A percentile compares a stretch with the other conserved stretches of the same genome.
Evolutionary conservation across 768 basidiomycete species (phyloP).

Genomic region (Pleurotus salmoneostramineus): DNA sequence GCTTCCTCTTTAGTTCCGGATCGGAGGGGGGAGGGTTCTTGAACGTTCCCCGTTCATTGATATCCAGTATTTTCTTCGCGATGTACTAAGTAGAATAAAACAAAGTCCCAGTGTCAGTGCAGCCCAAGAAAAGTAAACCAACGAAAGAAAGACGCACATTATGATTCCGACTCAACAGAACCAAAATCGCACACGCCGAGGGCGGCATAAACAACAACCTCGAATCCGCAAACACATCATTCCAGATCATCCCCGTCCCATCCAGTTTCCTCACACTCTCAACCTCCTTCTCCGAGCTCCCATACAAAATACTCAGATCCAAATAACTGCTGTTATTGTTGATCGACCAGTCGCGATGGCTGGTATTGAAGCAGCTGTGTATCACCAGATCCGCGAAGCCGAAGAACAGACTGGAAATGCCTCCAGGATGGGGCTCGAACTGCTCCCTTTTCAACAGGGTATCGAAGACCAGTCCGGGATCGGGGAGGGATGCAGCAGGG

Average conservation of each 20-base stretch:
- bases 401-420: slow-evolving; percentile 72
- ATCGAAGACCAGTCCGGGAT: slow-evolving; percentile 69
- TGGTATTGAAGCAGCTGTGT: slow-evolving; percentile 66
- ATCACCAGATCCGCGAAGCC: slow-evolving; percentile 77
- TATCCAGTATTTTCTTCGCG: slow-evolving; percentile 58
- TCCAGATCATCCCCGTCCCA: slow-evolving; percentile 62
- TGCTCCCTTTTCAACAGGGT: slow-evolving; percentile 51
- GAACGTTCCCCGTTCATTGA: slow-evolving; percentile 63
- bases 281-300: slow-evolving; percentile 44
- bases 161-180: slow-evolving; percentile 71
- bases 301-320: slow-evolving; percentile 74
- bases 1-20: slow-evolving; percentile 25
- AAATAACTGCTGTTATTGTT: slow-evolving; percentile 74
- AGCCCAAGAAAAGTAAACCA: background rate
- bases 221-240: slow-evolving; percentile 68
- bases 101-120: slow-evolving; percentile 8
- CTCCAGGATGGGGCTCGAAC: slow-evolving; percentile 57
- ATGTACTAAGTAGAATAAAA: slow-evolving; percentile 45
- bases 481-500: slow-evolving; percentile 50
- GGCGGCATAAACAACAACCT: slow-evolving; percentile 73
- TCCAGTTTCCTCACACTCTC: slow-evolving; percentile 54
- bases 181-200: slow-evolving; percentile 58
- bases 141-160: slow-evolving; percentile 42
- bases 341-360: slow-evolving; percentile 39
- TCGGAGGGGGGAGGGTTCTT: slow-evolving; percentile 18